Evolutionary conservation across 768 basidiomycete species (phyloP).

Genomic region (Tephrocybe sp.): DNA sequence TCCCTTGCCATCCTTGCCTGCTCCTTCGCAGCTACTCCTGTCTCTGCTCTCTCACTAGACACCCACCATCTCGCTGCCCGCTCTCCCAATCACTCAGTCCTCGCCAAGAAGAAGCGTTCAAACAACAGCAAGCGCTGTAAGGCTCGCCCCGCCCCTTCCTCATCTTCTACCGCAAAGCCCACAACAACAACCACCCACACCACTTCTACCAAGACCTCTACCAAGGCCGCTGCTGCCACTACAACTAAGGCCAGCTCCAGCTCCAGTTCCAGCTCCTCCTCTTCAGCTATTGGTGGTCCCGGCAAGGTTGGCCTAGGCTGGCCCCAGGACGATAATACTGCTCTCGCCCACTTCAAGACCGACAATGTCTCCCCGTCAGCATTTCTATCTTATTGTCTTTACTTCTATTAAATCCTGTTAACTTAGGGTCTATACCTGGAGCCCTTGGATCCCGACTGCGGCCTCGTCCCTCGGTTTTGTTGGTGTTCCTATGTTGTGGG

Average conservation of each 20-base stretch:
- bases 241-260: constrained; percentile 5
- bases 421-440: constrained; percentile 67
- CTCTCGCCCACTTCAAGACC: constrained; percentile 53
- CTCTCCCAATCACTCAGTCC: constrained; percentile 42
- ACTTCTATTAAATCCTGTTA: neutral
- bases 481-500: constrained; percentile 74
- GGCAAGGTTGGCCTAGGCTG: constrained; percentile 69
- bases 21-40: constrained; percentile 46
- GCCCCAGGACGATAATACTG: constrained; percentile 53
- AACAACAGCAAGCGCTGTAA: constrained; percentile 55
- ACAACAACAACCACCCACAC: constrained; percentile 18
- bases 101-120: constrained; percentile 54
- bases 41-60: constrained; percentile 53
- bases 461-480: constrained; percentile 47
- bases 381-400: neutral
- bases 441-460: constrained; percentile 43
- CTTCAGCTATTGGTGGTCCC: constrained; percentile 18
- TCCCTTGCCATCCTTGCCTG: constrained; percentile 57
- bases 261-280: constrained; percentile 10
- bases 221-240: constrained; percentile 17
- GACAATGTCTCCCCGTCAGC: constrained; percentile 43
- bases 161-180: constrained; percentile 16
- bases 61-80: constrained; percentile 39
- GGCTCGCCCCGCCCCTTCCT: constrained; percentile 39
- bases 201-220: constrained; percentile 8